Evolutionary conservation across 1,139 yeast species (phyloP).

Genomic region (Debaryomyces singareniensis): DNA sequence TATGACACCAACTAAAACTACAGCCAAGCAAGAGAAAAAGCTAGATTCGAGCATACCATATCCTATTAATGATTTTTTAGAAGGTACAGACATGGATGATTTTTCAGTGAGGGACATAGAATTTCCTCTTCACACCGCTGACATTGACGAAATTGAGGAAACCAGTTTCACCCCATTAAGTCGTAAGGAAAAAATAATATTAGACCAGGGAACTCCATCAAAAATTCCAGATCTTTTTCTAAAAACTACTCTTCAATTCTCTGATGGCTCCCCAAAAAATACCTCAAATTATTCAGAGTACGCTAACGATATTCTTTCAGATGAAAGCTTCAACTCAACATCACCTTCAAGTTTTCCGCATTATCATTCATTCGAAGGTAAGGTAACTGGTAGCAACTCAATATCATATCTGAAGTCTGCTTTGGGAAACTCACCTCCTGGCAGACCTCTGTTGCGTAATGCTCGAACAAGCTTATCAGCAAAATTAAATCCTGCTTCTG

Average conservation of each 20-base stretch:
- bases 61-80: constrained; percentile 5
- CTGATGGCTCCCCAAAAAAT: constrained; percentile 1
- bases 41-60: constrained; percentile 5
- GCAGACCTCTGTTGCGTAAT: too few species aligned
- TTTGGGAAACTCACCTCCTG: too few species aligned
- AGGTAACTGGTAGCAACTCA: not conserved
- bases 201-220: constrained; percentile 13
- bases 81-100: constrained; percentile 1
- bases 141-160: not conserved
- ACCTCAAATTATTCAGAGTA: not conserved
- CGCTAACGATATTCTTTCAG: not conserved
- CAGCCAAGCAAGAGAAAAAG: constrained; percentile 1
- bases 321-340: not conserved
- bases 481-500: too few species aligned
- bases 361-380: not conserved
- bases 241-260: constrained; percentile 2
- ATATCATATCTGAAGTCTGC: not conserved
- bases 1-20: constrained; percentile 3
- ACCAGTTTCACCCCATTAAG: not conserved
- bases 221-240: constrained; percentile 12
- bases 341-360: not conserved
- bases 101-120: constrained; percentile 1
- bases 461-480: too few species aligned
- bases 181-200: constrained; percentile 9
- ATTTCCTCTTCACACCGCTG: constrained; percentile 3